Conservation (phyloP, 2,329 filamentous ascomycete genomes). For the Cadophora luteo-olivacea region DNA sequence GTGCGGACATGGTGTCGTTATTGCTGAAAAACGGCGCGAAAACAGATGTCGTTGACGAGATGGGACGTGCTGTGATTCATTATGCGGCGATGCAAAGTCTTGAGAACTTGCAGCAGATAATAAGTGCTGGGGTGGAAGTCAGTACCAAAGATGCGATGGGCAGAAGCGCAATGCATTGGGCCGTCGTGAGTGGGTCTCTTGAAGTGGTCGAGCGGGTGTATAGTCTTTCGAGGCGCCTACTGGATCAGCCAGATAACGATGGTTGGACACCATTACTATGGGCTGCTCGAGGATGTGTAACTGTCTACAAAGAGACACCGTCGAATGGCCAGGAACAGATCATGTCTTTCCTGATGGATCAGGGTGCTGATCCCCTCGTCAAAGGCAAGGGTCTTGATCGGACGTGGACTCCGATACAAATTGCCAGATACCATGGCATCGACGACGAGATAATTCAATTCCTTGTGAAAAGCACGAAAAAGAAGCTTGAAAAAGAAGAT, state of each 20-base stretch:
- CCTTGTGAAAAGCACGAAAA: conserved; percentile 24
- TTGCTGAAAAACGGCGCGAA: conserved; percentile 25
- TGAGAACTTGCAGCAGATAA: conserved; percentile 20
- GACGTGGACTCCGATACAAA: conserved; percentile 31
- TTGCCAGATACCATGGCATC: conserved; percentile 25
- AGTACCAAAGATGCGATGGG: conserved; percentile 21
- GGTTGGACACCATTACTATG: conserved; percentile 37
- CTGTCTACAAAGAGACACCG: not conserved
- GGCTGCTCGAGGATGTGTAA: conserved; percentile 20
- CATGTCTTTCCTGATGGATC: conserved; percentile 26
- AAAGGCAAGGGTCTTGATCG: conserved; percentile 17
- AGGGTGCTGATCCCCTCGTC: conserved; percentile 28
- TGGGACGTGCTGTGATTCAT: conserved; percentile 25
- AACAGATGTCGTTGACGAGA: conserved; percentile 3
- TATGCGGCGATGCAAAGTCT: conserved; percentile 20
- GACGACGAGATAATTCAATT: conserved; percentile 9
- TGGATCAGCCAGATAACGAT: conserved; percentile 29
- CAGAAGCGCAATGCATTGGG: conserved; percentile 24
- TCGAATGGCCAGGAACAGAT: conserved; percentile 14
- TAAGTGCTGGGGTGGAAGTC: conserved; percentile 24
- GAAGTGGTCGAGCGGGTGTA: conserved; percentile 25
- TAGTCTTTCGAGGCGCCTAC: not conserved
- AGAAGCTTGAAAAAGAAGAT: conserved; percentile 25
- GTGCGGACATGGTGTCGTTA: conserved; percentile 18
- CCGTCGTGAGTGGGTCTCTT: conserved; percentile 21